phyloP scores from a whole-genome alignment of 179 eudicot species.

The Gypsophila paniculata region DNA sequence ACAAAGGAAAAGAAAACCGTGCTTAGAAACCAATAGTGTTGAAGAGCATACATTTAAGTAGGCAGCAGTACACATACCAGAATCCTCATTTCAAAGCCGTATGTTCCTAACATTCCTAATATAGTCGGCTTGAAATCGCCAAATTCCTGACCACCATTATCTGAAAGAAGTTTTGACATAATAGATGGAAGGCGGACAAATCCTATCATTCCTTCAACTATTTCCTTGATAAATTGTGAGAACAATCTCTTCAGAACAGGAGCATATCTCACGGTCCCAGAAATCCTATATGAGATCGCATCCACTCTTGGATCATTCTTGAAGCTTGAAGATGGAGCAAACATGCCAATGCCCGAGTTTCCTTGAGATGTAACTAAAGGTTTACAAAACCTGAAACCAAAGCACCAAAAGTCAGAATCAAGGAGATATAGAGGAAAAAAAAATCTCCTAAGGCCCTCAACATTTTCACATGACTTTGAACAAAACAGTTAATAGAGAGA shows the following conservation, averaged over 20 bases:
- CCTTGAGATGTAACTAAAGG: constrained; percentile 50
- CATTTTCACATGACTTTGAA: neutral
- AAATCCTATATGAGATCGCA: constrained; percentile 54
- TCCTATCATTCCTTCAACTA: constrained; percentile 97
- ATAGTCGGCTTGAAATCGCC: constrained; percentile 93
- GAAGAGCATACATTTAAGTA: neutral
- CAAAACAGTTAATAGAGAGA: neutral
- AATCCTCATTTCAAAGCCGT: constrained; percentile 84
- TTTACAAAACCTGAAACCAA: constrained; percentile 67
- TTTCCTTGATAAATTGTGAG: constrained; percentile 71
- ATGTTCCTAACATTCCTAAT: constrained; percentile 90
- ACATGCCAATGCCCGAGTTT: constrained; percentile 27
- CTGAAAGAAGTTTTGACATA: constrained; percentile 83
- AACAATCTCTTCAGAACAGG: constrained; percentile 58
- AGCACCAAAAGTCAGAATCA: constrained; percentile 15
- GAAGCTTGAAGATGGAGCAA: constrained; percentile 29
- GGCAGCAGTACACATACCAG: constrained; percentile 46
- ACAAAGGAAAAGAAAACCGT: constrained; percentile 15
- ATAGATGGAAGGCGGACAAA: constrained; percentile 74
- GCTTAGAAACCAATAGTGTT: neutral
- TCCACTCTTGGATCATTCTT: constrained; percentile 32
- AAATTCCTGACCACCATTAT: constrained; percentile 84
- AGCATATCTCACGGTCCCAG: constrained; percentile 45
- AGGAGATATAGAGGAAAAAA: neutral
- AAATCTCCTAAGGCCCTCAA: neutral